Evolutionary conservation across 805 yeast genomes (phyloP).

Genomic region (Torulaspora maleeae): DNA sequence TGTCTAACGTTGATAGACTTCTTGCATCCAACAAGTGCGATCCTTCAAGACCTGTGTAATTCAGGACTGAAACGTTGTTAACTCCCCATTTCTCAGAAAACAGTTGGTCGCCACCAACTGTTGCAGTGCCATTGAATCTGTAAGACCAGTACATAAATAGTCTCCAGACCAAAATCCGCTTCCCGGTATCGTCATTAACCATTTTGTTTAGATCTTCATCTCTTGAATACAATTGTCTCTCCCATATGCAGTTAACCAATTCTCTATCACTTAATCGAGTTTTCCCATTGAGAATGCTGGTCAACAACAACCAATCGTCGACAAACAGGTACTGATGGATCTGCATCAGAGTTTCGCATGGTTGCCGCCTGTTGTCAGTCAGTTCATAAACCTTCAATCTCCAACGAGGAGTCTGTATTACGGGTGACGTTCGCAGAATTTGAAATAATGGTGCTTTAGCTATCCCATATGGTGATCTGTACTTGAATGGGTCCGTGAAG

Average conservation of each 20-base stretch:
- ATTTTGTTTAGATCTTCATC: conserved; percentile 33
- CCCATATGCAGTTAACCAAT: conserved; percentile 49
- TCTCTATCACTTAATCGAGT: conserved; percentile 44
- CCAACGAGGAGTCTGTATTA: conserved; percentile 39
- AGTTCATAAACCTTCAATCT: conserved; percentile 38
- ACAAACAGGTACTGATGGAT: conserved; percentile 49
- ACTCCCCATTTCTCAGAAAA: conserved; percentile 38
- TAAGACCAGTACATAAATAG: conserved; percentile 39
- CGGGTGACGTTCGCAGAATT: conserved; percentile 34
- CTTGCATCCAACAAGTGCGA: neutral
- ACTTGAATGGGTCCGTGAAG: conserved; percentile 14
- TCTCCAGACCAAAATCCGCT: conserved; percentile 39
- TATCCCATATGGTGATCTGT: conserved; percentile 47
- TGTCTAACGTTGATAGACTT: conserved; percentile 5
- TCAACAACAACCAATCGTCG: conserved; percentile 31
- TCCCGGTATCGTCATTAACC: conserved; percentile 36
- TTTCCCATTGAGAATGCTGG: conserved; percentile 11
- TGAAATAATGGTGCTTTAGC: conserved; percentile 38
- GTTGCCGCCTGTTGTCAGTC: conserved; percentile 37
- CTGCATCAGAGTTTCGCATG: conserved; percentile 42
- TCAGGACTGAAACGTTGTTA: conserved; percentile 26
- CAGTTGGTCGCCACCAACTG: conserved; percentile 28
- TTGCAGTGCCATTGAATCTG: conserved; percentile 35
- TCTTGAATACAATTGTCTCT: conserved; percentile 48
- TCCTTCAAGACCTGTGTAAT: conserved; percentile 22